These are phyloP conservation scores for Coemansia brasiliensis DNA, from an alignment of 192 early-diverging fungal species.

Conservation along the genomic window DNA sequence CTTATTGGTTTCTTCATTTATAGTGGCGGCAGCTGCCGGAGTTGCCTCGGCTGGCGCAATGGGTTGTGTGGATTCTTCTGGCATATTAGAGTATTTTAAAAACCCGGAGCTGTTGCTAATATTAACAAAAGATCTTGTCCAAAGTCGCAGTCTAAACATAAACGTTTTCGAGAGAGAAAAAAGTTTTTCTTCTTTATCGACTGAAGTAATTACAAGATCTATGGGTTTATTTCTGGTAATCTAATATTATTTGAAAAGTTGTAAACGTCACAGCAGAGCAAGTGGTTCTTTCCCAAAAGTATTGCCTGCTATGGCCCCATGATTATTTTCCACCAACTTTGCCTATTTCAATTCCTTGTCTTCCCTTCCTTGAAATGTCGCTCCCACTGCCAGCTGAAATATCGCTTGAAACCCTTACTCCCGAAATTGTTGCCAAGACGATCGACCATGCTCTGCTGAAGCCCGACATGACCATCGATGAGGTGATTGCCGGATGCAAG, in stretches of 20 bases:
- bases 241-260: no score
- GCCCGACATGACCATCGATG: slow-evolving; percentile 57
- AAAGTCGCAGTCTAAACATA: slow-evolving; percentile 2
- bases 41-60: not conserved
- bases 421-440: slow-evolving; percentile 55
- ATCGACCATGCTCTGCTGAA: slow-evolving; percentile 63
- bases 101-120: not conserved
- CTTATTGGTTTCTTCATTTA: slow-evolving; percentile 1
- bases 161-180: no score
- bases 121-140: not conserved
- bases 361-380: slow-evolving; percentile 1
- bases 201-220: no score
- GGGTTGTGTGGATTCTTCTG: not conserved
- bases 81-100: not conserved
- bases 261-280: no score
- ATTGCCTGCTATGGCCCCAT: no score
- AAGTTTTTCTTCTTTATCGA: no score
- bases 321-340: no score
- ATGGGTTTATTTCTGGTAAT: no score
- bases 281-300: no score
- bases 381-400: slow-evolving; percentile 21
- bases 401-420: slow-evolving; percentile 53
- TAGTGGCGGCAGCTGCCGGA: not conserved
- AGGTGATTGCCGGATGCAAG: slow-evolving; percentile 57
- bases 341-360: not conserved